Base-by-base conservation (phyloP, 73 alveolate species). In the Stentor roeselii region DNA sequence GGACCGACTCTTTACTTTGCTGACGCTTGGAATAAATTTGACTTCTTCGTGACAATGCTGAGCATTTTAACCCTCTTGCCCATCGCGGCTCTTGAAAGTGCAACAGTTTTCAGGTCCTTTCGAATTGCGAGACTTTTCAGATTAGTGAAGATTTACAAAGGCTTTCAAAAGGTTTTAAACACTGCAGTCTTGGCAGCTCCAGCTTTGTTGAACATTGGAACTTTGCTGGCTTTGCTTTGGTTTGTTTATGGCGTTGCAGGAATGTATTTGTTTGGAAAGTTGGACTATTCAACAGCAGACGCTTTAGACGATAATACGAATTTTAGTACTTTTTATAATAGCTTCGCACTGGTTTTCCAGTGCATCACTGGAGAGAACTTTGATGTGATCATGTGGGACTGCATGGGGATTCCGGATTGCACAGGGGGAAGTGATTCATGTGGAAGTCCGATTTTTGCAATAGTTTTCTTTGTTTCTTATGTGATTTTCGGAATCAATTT, bases 311-410 rank as follows among this genome's bases (percentile, higher is more conserved):
- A 78, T 42, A 84, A 80, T 83, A 85, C 86, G 78, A 91, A 91
- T 86, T 87, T 91, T 30, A 86, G 84, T 80, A 91, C 82, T 89
- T 91, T 91, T 84, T 86, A 92, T 90, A 42, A 86, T 84, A 85
- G 93, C 6, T 87, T 90, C 78, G 78, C 90, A 37, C 42, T 87
- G 11, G 88, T 92, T 32, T 89, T 92, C 83, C 74, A 90, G n/a
- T 88, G 89, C 34, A 61, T 82, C n/a, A 96, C 98, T 38, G 99
- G 99, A 15, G 98, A 96, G 82, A 82, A 84, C 82, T 96, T 98
- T 98, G 92, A 93, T 75, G 85, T 82, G 59, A 85, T 96, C 27
- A 94, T 94, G 98, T 89, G 86, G 85, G 99, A 95, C 67, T 78
- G 91, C 36, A 21, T 42, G 86, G 61, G 59, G 91, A 75, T 3